phyloP scores from a whole-genome alignment of 2,329 filamentous ascomycete species.

The Botryosphaeria dothidea region DNA sequence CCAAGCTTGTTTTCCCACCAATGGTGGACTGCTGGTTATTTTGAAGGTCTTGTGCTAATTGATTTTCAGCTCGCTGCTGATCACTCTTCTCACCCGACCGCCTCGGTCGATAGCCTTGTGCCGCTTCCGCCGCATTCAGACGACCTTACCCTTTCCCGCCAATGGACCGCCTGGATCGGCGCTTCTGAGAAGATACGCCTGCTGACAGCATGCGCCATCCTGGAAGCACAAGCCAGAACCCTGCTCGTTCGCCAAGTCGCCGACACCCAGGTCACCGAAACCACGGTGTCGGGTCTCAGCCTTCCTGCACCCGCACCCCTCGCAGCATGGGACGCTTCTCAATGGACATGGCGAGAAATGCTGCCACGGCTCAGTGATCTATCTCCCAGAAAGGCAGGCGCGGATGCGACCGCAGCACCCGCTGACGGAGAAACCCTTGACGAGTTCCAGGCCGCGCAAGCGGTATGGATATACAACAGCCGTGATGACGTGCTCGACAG shows the following conservation, averaged over 20 bases:
- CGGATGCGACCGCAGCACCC: not conserved
- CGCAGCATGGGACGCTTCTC: constrained; percentile 39
- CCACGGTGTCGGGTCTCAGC: constrained; percentile 27
- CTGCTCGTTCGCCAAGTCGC: constrained; percentile 10
- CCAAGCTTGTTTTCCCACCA: constrained; percentile 5
- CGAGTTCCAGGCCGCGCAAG: constrained; percentile 8
- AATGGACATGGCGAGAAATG: constrained; percentile 6
- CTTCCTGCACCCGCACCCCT: constrained; percentile 40
- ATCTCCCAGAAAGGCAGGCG: constrained; percentile 21
- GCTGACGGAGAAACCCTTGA: constrained; percentile 8
- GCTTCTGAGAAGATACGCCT: constrained; percentile 37
- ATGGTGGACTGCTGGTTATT: not conserved
- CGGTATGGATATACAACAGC: not conserved
- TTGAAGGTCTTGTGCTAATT: not conserved
- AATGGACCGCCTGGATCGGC: constrained; percentile 37
- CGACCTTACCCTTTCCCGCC: constrained; percentile 27
- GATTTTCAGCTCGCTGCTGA: constrained; percentile 2
- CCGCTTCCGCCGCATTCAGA: constrained; percentile 19
- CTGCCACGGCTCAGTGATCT: constrained; percentile 4
- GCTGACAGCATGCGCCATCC: constrained; percentile 43
- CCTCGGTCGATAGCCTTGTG: constrained; percentile 8
- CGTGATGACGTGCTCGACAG: not conserved
- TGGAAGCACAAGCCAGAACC: constrained; percentile 39
- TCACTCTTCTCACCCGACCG: constrained; percentile 10
- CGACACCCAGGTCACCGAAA: no score